A percentile compares a stretch with the other conserved stretches of the same genome.
These are phyloP conservation scores for Fomitopsis palustris DNA, from an alignment of 1,284 basidiomycete species.

Conservation along the genomic window DNA sequence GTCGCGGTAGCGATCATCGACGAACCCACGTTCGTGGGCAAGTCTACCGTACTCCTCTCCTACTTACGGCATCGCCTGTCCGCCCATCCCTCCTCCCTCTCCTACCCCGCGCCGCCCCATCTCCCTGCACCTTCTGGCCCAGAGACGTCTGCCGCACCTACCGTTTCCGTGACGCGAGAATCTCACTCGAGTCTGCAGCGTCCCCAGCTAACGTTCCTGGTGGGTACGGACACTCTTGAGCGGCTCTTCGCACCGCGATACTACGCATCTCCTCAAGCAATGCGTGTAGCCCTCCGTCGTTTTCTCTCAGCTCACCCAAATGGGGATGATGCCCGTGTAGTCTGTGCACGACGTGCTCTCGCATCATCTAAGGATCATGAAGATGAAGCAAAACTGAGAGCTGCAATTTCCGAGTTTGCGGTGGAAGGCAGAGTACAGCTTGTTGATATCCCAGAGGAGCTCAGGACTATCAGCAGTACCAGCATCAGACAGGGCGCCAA, in stretches of 20 bases:
- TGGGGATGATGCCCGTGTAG: constrained; percentile 63
- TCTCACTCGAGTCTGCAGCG: background rate
- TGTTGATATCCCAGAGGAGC: constrained; percentile 55
- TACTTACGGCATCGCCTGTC: constrained; percentile 44
- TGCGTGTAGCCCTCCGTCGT: constrained; percentile 51
- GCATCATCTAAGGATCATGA: constrained; percentile 17
- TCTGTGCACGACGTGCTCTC: constrained; percentile 62
- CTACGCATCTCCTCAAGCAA: constrained; percentile 56
- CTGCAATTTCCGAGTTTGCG: constrained; percentile 47
- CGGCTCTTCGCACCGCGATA: constrained; percentile 82
- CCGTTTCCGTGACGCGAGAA: background rate
- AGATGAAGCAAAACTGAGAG: constrained; percentile 31
- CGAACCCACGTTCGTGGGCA: constrained; percentile 87
- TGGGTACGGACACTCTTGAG: constrained; percentile 88
- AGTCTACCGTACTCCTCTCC: constrained; percentile 61
- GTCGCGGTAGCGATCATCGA: constrained; percentile 82
- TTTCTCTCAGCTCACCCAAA: constrained; percentile 52
- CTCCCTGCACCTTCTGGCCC: background rate
- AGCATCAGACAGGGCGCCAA: constrained; percentile 55
- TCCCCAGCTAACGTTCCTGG: constrained; percentile 19
- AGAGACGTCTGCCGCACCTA: background rate
- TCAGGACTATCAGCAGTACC: constrained; percentile 70
- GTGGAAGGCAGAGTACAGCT: constrained; percentile 48
- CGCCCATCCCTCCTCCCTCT: constrained; percentile 11
- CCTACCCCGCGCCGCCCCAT: background rate